Evolutionary conservation across 2,329 filamentous ascomycete genomes (phyloP).

Genomic region (Penicillium rolfsii): DNA sequence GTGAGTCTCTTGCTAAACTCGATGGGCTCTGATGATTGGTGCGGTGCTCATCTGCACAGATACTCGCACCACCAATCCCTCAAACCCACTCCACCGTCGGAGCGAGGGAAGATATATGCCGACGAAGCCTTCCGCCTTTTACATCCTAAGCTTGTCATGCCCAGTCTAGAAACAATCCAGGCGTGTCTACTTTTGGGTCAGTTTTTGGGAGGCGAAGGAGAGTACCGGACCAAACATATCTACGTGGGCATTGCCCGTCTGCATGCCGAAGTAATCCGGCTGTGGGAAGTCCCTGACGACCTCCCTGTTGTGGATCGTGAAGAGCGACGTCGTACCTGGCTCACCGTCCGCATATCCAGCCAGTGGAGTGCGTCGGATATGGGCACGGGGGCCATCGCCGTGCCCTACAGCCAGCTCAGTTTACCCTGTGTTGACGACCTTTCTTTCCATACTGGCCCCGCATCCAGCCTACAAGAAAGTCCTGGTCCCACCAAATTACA

Average conservation of each 20-base stretch:
- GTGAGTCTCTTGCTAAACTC: neutral
- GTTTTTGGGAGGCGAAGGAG: slow-evolving; percentile 26
- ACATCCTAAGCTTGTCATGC: slow-evolving; percentile 10
- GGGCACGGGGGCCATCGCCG: neutral
- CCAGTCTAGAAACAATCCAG: slow-evolving; percentile 26
- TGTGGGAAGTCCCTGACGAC: slow-evolving; percentile 1
- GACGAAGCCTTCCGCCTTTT: neutral
- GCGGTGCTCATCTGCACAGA: neutral
- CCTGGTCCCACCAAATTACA: neutral
- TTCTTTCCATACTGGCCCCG: neutral
- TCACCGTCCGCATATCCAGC: neutral
- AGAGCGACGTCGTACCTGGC: neutral
- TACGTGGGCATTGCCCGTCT: slow-evolving; percentile 27
- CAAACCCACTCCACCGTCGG: neutral
- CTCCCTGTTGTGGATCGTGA: neutral
- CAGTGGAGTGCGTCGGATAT: neutral
- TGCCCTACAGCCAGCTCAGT: neutral
- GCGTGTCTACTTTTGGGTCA: slow-evolving; percentile 24
- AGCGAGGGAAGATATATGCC: neutral
- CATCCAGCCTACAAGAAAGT: neutral
- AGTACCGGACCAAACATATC: slow-evolving; percentile 24
- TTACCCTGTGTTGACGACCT: neutral
- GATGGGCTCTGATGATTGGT: neutral
- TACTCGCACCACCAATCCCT: neutral
- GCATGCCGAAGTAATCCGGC: slow-evolving; percentile 25